phyloP scores from a whole-genome alignment of 495 filamentous ascomycete genomes.

The Cercophora scortea region DNA sequence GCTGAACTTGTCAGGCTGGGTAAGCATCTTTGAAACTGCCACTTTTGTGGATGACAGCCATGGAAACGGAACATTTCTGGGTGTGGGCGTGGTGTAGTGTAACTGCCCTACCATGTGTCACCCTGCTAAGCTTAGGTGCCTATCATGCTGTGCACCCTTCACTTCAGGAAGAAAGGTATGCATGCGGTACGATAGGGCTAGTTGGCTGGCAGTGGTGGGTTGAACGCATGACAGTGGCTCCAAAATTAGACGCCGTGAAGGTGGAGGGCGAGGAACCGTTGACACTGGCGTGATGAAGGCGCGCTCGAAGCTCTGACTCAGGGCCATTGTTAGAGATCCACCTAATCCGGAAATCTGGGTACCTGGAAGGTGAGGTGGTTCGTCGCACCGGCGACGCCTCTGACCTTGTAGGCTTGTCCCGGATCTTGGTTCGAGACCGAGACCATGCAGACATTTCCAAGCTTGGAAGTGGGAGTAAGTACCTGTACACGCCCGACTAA shows the following conservation, averaged over 20 bases:
- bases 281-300: neutral
- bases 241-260: slow-evolving; percentile 6
- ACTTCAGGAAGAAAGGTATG: neutral
- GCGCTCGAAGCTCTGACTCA: neutral
- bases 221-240: neutral
- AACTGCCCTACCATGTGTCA: too few species aligned
- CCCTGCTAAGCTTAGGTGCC: too few species aligned
- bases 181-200: neutral
- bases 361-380: too few species aligned
- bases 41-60: neutral
- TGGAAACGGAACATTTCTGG: neutral
- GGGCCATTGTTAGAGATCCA: too few species aligned
- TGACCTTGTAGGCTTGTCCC: too few species aligned
- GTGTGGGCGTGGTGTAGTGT: neutral
- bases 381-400: too few species aligned
- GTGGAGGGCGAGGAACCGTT: neutral
- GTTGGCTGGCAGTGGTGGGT: slow-evolving; percentile 1
- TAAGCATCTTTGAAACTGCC: neutral
- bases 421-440: too few species aligned
- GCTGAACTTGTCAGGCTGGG: neutral
- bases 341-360: too few species aligned
- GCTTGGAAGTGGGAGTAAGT: too few species aligned
- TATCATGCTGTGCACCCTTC: too few species aligned
- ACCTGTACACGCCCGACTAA: too few species aligned
- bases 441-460: too few species aligned